These are phyloP conservation scores for Scutellaria barbata DNA, from an alignment of 257 asterid genomes.

Conservation along the genomic window DNA sequence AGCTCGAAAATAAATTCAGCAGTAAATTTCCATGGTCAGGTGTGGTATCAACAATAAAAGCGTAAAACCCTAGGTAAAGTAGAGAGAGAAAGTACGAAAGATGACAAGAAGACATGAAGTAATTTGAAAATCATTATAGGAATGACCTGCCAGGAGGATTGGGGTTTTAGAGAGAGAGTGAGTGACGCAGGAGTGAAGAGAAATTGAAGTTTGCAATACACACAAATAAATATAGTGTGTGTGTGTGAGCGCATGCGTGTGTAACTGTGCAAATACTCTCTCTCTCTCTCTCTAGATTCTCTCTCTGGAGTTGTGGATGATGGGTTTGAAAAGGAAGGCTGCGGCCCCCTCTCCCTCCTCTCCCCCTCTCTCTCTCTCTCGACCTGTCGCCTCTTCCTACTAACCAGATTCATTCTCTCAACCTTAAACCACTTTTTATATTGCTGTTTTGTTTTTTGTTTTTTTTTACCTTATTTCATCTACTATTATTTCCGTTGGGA, in stretches of 20 bases:
- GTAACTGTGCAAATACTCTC: constrained; percentile 23
- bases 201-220: constrained; percentile 1
- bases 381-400: constrained; percentile 31
- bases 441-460: background rate
- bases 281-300: constrained; percentile 17
- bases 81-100: constrained; percentile 32
- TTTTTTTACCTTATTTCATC: no score
- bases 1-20: constrained; percentile 32
- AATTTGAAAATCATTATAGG: constrained; percentile 33
- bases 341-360: constrained; percentile 7
- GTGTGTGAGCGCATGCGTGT: constrained; percentile 31
- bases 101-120: constrained; percentile 28
- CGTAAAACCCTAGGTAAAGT: constrained; percentile 44
- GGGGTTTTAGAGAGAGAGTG: constrained; percentile 17
- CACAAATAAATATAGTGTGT: background rate
- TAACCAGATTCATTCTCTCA: constrained; percentile 2
- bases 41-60: constrained; percentile 28
- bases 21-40: constrained; percentile 37
- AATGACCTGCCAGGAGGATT: constrained; percentile 32
- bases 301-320: constrained; percentile 15
- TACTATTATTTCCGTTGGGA: no score
- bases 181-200: constrained; percentile 37
- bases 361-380: constrained; percentile 25
- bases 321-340: constrained; percentile 31
- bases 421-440: no score